Base-by-base conservation (phyloP, 1,139 yeast species). In the Candida gigantensis region DNA sequence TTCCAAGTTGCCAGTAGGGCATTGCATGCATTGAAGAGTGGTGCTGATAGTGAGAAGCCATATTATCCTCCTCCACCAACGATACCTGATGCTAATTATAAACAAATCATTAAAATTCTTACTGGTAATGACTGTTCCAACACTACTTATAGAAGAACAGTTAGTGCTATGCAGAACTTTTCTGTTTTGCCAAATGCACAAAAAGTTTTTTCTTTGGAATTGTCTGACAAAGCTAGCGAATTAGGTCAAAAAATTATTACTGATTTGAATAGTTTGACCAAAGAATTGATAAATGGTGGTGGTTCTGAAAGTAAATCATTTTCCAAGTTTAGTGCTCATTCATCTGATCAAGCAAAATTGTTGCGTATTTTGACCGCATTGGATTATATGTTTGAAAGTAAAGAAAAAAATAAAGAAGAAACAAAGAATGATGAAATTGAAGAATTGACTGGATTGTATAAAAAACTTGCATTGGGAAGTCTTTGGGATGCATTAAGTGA, bases 401-500 rank as follows among this genome's bases (percentile, higher is more conserved):
- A 55, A 24, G 60, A 55, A 24, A 52, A 54, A 25, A 54, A 52
- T 21, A 35, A 35, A 21, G 48, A 43, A 43, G 38, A 33, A 29
- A 33, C 11, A 15, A 28, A 19, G 30, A 24, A 36, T 12, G 65
- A 54, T 28, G 77, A 69, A 6, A 31, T 31, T 34, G 74, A 69
- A 41, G 72, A 74, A 46, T 59, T 85, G 39, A 78, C 81, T n/a
- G 65, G 65, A 0, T 60, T 87, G 15, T 88, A 88, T 55, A 77
- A 77, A 42, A 72, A 72, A 26, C 74, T 90, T 55, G 79, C 86
- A 1, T 65, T 90, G 40, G 94, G 95, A 1, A 73, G 81, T 1
- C 61, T 92, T 18, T 92, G 98, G 98, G 84, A 82, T 35, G 85
- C 94, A 1, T 70, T 92, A 34, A 85, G 96, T 61, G 84, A 80